Conservation (phyloP, 306 rosid genomes). For the Comarum palustre region DNA sequence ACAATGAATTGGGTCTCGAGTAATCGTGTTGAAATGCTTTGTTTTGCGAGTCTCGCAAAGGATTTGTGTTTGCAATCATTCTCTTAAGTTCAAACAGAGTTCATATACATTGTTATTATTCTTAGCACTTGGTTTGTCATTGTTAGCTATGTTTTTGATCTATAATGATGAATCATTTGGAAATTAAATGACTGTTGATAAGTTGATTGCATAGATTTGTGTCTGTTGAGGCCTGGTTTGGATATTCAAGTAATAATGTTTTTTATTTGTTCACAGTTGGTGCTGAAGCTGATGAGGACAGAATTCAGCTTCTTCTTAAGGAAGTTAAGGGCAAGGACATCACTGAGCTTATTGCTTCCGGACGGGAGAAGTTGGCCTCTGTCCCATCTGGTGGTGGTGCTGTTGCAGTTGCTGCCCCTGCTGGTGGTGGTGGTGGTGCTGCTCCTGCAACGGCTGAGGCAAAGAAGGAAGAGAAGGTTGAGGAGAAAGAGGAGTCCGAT, state of each 20-base stretch:
- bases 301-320: constrained; percentile 48
- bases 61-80: too few species aligned
- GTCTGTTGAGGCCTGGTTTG: neutral
- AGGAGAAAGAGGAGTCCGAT: constrained; percentile 76
- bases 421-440: constrained; percentile 31
- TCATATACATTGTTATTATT: too few species aligned
- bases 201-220: neutral
- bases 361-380: constrained; percentile 67
- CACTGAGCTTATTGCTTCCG: constrained; percentile 66
- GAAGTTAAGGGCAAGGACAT: constrained; percentile 61
- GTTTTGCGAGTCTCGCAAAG: neutral
- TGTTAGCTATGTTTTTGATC: too few species aligned
- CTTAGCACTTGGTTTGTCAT: too few species aligned
- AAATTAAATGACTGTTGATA: neutral
- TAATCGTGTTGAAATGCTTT: neutral
- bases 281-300: constrained; percentile 55
- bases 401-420: constrained; percentile 36
- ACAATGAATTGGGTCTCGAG: neutral
- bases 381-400: constrained; percentile 62
- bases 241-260: neutral
- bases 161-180: too few species aligned
- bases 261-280: constrained; percentile 46
- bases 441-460: constrained; percentile 61
- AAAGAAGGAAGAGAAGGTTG: constrained; percentile 76
- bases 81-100: too few species aligned